Evolutionary conservation across 2,329 filamentous ascomycete species (phyloP), one percentile per base, ranked within the genome.

Genomic region (Fusarium anthophilum): DNA sequence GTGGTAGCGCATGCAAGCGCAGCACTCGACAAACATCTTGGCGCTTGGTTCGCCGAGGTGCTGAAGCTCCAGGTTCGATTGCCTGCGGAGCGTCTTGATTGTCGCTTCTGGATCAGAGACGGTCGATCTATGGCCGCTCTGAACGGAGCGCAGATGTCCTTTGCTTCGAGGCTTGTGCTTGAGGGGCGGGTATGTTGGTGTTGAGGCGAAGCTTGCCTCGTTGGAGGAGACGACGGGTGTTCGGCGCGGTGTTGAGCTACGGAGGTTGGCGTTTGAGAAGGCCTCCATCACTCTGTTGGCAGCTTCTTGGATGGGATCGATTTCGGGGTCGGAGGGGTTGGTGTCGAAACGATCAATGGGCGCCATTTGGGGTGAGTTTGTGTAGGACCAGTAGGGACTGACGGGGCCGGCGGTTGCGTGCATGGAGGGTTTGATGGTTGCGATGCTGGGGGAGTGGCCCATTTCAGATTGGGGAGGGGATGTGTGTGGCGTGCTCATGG

Each of bases 1-100:
- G 75, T 91, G 90, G 79, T 89, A 91, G 81, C 88, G 91, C 63
- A 86, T 87, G 85, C 90, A 92, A 64, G 83, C 84, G 81, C 90
- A 92, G 80, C 90, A 92, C 77, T 91, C 86, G 18, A 92, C 90
- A 37, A 92, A 87, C 84, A 91, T 88, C 82, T 91, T 92, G 39
- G 88, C 88, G 18, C 91, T 79, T 2, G 86, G 86, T 17, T 86
- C 84, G 74, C 76, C 73, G 3, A 72, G 72, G n/a, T 71, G 50
- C 28, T 58, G 53, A 17, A 55, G 63, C 20, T 66, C 64, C 4
- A 72, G 35, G 32, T 73, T 70, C 7, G 66, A 51, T n/a, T 66
- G 70, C 13, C 63, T 61, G 1, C 74, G 72, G 39, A 68, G 66
- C 24, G 66, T 57, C 58, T 69, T 76, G 28, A 68, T 63, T 22